These are phyloP conservation scores for Suhomyces atakaporum DNA, from an alignment of 1,139 yeast genomes.

Conservation along the genomic window DNA sequence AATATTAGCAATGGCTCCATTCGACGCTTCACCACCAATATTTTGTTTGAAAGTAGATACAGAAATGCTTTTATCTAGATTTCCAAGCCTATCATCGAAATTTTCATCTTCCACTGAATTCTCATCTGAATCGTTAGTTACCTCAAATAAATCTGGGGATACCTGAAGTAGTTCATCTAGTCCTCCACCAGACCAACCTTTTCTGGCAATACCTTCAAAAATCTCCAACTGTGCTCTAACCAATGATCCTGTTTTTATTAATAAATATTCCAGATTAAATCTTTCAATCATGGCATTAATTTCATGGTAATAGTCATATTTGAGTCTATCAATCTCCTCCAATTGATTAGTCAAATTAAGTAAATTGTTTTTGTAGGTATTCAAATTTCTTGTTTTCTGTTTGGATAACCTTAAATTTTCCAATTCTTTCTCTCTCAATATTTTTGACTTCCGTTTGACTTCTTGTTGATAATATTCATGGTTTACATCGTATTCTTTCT, in stretches of 20 bases:
- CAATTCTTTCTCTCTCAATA: conserved; percentile 55
- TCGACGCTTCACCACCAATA: not conserved
- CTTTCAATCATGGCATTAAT: conserved; percentile 54
- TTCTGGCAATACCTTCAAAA: conserved; percentile 76
- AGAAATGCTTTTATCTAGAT: conserved; percentile 14
- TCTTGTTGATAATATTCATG: conserved; percentile 56
- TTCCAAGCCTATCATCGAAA: conserved; percentile 1
- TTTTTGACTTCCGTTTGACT: conserved; percentile 51
- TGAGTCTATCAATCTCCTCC: conserved; percentile 75
- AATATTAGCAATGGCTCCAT: not conserved
- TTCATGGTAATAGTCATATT: conserved; percentile 71
- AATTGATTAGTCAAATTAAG: conserved; percentile 68
- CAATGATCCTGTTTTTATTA: conserved; percentile 60
- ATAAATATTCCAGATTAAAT: conserved; percentile 49
- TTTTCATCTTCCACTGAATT: not conserved
- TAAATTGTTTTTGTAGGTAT: conserved; percentile 64
- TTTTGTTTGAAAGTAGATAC: conserved; percentile 15
- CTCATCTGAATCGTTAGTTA: conserved; percentile 13
- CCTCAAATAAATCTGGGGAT: conserved; percentile 54
- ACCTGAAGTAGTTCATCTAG: conserved; percentile 63
- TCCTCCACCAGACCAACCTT: conserved; percentile 89
- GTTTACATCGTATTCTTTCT: conserved; percentile 38
- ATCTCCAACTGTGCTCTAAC: conserved; percentile 81
- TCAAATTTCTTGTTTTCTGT: conserved; percentile 59
- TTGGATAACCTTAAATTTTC: conserved; percentile 58